phyloP scores from a whole-genome alignment of 257 asterid genomes.

The Salvia miltiorrhiza region DNA sequence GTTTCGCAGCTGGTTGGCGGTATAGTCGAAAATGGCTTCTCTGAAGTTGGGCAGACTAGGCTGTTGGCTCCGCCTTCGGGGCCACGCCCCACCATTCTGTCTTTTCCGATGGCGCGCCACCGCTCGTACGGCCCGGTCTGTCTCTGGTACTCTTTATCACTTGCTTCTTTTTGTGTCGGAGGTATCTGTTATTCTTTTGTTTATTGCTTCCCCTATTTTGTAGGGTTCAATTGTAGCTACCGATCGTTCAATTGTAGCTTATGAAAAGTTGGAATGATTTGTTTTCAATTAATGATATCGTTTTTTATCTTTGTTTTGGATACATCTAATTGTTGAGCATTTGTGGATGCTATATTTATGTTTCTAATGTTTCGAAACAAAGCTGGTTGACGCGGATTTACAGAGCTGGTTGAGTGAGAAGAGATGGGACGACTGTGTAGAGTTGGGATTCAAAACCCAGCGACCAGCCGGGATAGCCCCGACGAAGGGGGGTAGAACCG shows the following conservation, averaged over 20 bases:
- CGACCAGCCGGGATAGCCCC: too few species aligned
- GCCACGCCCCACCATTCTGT: constrained; percentile 75
- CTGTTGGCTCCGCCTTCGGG: constrained; percentile 33
- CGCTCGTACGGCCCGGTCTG: constrained; percentile 83
- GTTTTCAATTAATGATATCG: neutral
- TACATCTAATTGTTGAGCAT: neutral
- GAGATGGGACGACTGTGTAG: too few species aligned
- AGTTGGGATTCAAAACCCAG: too few species aligned
- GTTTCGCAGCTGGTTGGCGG: constrained; percentile 65
- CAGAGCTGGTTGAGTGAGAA: too few species aligned
- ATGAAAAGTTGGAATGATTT: neutral
- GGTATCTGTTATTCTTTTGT: neutral
- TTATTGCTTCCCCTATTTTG: neutral
- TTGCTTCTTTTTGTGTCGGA: neutral
- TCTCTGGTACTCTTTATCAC: neutral
- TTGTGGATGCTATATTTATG: neutral
- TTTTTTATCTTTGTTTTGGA: neutral
- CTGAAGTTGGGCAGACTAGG: constrained; percentile 24
- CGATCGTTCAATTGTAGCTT: neutral
- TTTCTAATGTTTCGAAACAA: constrained; percentile 22
- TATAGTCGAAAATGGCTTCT: constrained; percentile 84
- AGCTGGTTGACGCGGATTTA: too few species aligned
- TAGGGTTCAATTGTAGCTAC: too few species aligned
- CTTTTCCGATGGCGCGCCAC: constrained; percentile 92
- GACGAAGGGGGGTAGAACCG: too few species aligned